These are phyloP conservation scores for Graphiopsis chlorocephala DNA, from an alignment of 2,329 filamentous ascomycete species.

Conservation along the genomic window DNA sequence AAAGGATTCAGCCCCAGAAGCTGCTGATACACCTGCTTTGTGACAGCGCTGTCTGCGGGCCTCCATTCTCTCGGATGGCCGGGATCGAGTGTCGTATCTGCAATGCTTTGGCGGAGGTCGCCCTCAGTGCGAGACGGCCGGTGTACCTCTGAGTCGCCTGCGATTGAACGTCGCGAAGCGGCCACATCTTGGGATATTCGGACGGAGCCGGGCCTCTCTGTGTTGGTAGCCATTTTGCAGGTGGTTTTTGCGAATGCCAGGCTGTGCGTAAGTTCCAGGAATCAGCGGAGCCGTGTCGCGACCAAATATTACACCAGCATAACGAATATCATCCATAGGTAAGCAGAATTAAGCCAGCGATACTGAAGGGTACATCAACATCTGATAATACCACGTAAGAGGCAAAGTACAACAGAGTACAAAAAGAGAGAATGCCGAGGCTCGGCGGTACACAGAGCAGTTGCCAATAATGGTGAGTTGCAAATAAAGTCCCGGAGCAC, in stretches of 20 bases:
- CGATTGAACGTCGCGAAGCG: constrained; percentile 7
- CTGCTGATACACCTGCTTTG: constrained; percentile 29
- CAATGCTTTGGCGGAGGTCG: constrained; percentile 13
- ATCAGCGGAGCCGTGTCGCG: not conserved
- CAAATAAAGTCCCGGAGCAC: not conserved
- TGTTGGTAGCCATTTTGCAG: not conserved
- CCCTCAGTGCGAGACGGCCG: not conserved
- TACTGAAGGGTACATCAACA: not conserved
- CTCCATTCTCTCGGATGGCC: constrained; percentile 22
- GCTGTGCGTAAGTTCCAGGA: not conserved
- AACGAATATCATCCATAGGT: not conserved
- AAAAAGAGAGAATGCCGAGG: not conserved
- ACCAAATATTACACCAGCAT: not conserved
- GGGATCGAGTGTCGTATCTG: constrained; percentile 22
- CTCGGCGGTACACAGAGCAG: not conserved
- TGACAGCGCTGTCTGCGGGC: constrained; percentile 12
- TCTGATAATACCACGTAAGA: not conserved
- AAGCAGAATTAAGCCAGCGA: not conserved
- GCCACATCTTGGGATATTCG: constrained; percentile 10
- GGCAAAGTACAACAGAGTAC: not conserved
- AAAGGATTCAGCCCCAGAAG: constrained; percentile 45
- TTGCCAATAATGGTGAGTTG: not conserved
- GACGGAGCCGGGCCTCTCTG: not conserved
- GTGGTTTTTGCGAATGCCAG: not conserved
- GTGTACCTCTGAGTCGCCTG: not conserved